Base-by-base conservation (phyloP, 2,329 filamentous ascomycete genomes). In the Pseudocercospora pini-densiflorae region DNA sequence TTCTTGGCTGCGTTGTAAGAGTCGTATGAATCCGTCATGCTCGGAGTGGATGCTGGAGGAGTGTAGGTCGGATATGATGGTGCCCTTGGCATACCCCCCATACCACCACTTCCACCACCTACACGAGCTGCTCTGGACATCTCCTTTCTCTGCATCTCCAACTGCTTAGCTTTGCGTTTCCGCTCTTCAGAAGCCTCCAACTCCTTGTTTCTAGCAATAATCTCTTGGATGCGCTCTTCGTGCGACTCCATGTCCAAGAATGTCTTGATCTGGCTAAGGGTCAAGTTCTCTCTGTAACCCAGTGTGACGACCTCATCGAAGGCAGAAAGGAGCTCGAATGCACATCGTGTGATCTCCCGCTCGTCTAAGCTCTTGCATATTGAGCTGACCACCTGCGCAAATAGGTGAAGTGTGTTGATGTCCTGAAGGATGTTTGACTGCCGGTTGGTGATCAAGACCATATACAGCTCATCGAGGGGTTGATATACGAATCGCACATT, bases 401-500 rank as follows among this genome's bases (percentile, higher is more conserved):
- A 99, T 21, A 99, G 87, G 80, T 99, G 96, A 67, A 99, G 88
- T 66, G 95, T 97, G 82, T 98, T 95, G 80, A 99, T 99, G 81
- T 99, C 95, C 83, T 99, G 95, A 60, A 99, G 87, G 74, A 99
- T 99, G 83, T 99, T 99, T 81, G 94, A 98, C 85, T 98, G 95
- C 76, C 93, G 92, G 86, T 99, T 99, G 80, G 96, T 99, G 82
- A 99, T 98, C 77, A 99, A 89, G 72, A 99, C 94, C 89, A 99
- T 98, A 87, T 99, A 99, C 71, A 99, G 90, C 85, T 99, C 96
- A 83, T 99, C 96, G 71, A 99, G 87, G 67, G 95, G 96, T 81
- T 99, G 95, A 85, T 99, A 99, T 66, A 99, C 95, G 79, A 97
- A 99, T 83, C 95, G 94, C 77, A 99, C 95, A 84, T 97, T 98